Evolutionary conservation across 2,329 filamentous ascomycete genomes (phyloP), one percentile per base, ranked within the genome.

Genomic region (Penicillium sp.): DNA sequence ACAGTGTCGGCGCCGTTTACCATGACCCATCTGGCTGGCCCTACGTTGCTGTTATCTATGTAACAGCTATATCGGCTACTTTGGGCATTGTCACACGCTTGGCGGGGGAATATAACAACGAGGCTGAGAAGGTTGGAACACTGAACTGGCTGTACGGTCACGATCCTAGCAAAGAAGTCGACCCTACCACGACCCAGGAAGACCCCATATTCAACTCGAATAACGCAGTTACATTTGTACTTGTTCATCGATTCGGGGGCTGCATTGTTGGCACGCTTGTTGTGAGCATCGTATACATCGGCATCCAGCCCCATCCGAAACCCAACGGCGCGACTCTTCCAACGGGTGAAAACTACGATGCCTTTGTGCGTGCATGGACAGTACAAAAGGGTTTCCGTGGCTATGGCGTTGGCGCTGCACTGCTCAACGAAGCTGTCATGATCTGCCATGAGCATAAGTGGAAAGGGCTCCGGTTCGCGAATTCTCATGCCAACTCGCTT

Each of bases 291-390:
- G 49, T 62, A 8, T 56, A 59, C 25, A 55, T 47, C 4, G 61
- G 59, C 15, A 33, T n/a, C 56, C 19, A 43, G 19, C 34, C 57
- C 8, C 51, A 48, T 29, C 19, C 27, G 15, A 34, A 19, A 39
- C 10, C 6, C 21, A 41, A 1, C 1, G 11, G 29, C 27, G 38
- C 15, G 19, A 36, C 16, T 6, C 5, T 16, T 1, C 39, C 60
- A 2, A 59, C 40, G 25, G 64, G 61, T 40, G 78, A 50, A 11
- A 49, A 23, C 6, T 41, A 51, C 23, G 33, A 54, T 5, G 41
- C 51, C 2, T 50, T 91, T 47, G 87, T 96, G 56, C 84, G 89
- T 29, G 91, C 89, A 1, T 96, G 92, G 91, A 93, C 91, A 2
- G 90, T 91, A 2, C 81, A 82, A 69, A 75, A 86, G 50, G 80